A percentile compares a stretch with the other conserved stretches of the same genome.
phyloP scores from a whole-genome alignment of 106 monocot species.

The Phalaenopsis aphrodite region DNA sequence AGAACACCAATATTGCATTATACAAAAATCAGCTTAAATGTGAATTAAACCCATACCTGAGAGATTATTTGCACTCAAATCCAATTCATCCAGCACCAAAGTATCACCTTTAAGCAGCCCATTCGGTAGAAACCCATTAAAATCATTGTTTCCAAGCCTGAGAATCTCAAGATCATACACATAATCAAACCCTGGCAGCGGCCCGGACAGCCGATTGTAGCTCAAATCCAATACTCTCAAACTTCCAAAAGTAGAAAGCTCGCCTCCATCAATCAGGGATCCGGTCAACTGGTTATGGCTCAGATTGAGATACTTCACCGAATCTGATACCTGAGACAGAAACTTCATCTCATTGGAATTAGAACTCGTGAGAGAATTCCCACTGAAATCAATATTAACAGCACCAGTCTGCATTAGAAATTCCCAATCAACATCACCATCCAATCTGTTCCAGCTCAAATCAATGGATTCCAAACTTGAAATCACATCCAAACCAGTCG shows the following conservation, averaged over 20 bases:
- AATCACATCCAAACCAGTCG: slow-evolving; percentile 44
- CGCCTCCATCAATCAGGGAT: slow-evolving; percentile 65
- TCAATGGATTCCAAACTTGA: slow-evolving; percentile 44
- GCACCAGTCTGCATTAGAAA: slow-evolving; percentile 60
- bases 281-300: slow-evolving; percentile 82
- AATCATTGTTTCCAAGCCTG: slow-evolving; percentile 68
- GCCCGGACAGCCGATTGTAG: slow-evolving; percentile 71
- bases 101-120: slow-evolving; percentile 82
- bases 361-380: slow-evolving; percentile 60
- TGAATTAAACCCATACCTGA: slow-evolving; percentile 43
- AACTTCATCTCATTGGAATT: slow-evolving; percentile 68
- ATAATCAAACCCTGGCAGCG: slow-evolving; percentile 91
- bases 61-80: slow-evolving; percentile 89
- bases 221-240: slow-evolving; percentile 92
- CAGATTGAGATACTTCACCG: slow-evolving; percentile 77
- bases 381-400: slow-evolving; percentile 75
- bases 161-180: slow-evolving; percentile 93
- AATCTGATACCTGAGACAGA: slow-evolving; percentile 73
- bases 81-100: slow-evolving; percentile 77
- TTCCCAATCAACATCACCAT: slow-evolving; percentile 82
- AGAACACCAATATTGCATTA: background rate
- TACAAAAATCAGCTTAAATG: background rate
- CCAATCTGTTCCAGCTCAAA: slow-evolving; percentile 78
- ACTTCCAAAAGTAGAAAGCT: slow-evolving; percentile 90
- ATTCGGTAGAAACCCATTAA: slow-evolving; percentile 72